Base-by-base conservation (phyloP, 441 rosid genomes). In the Breynia disticha region DNA sequence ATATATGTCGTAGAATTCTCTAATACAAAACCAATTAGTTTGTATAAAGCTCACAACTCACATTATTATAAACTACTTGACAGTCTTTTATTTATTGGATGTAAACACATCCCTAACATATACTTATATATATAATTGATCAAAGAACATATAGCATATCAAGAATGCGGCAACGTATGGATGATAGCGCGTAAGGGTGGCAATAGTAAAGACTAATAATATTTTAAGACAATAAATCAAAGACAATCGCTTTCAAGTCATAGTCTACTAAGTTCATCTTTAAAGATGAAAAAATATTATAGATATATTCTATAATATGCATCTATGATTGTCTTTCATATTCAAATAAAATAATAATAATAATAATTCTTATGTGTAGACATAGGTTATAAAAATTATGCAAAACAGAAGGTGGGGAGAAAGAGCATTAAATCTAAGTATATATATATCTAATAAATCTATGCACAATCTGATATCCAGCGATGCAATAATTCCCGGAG, bases 391-490 rank as follows among this genome's bases (percentile, higher is more conserved):
- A 20, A 59, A 66, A 64, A 19, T 21, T 57, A 49, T 35, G 80
- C 61, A 66, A 63, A 62, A 63, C 63, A 47, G 72, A 48, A 56
- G 53, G 46, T 15, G 54, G 45, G 41, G 61, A 60, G 55, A 57
- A 56, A 41, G 56, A 61, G 80, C 75, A 82, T 67, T 76, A 80
- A 80, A 82, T 84, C 86, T 82, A 80, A 64, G 90, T 67, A 72
- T 70, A 74, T 70, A 71, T 72, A 71, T 71, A 67, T 78, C 62
- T 60, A 76, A 46, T 73, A 78, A 83, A 83, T 83, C 85, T 80
- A 74, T 56, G 74, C 72, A 74, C 65, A 80, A 84, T 86, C 86
- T 73, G 86, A 80, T 41, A 41, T 81, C 84, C 97, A 85, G 95
- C 90, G 79, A 81, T 67, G 95, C 95, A 83, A 72, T 77, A 73